Conservation (phyloP, 2,329 filamentous ascomycete genomes). For the Phialocephala subalpina region DNA sequence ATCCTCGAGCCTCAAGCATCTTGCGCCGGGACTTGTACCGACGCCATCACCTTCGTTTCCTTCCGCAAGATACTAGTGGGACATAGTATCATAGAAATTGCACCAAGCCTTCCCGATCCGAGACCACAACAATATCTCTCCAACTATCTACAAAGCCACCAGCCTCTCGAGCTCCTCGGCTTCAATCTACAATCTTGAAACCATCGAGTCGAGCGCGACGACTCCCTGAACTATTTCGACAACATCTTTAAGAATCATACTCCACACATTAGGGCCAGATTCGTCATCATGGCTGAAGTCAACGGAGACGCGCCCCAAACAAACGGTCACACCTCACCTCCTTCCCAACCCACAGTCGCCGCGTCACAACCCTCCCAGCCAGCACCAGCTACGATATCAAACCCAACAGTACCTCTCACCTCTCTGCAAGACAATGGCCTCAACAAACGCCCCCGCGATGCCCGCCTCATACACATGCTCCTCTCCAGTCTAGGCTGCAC, state of each 20-base stretch:
- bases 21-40: conserved; percentile 23
- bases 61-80: not conserved
- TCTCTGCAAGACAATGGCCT: conserved; percentile 44
- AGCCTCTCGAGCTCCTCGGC: too few species aligned
- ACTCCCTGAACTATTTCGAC: not conserved
- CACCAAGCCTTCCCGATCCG: not conserved
- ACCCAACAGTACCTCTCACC: conserved; percentile 42
- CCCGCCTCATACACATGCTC: conserved; percentile 80
- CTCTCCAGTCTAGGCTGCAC: conserved; percentile 81
- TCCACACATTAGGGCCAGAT: not conserved
- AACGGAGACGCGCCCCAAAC: conserved; percentile 53
- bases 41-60: not conserved
- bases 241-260: not conserved
- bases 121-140: not conserved
- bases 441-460: conserved; percentile 73
- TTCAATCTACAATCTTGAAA: not conserved
- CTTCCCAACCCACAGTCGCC: conserved; percentile 26
- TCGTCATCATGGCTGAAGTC: conserved; percentile 41
- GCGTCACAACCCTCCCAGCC: conserved; percentile 16
- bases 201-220: not conserved
- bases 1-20: not conserved
- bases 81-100: not conserved
- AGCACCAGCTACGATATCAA: conserved; percentile 31
- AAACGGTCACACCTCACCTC: conserved; percentile 57
- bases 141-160: too few species aligned